Percentiles rank a stretch among this genome's conserved stretches.
Conservation (phyloP, 306 rosid species). For the Ochetophila trinervis region DNA sequence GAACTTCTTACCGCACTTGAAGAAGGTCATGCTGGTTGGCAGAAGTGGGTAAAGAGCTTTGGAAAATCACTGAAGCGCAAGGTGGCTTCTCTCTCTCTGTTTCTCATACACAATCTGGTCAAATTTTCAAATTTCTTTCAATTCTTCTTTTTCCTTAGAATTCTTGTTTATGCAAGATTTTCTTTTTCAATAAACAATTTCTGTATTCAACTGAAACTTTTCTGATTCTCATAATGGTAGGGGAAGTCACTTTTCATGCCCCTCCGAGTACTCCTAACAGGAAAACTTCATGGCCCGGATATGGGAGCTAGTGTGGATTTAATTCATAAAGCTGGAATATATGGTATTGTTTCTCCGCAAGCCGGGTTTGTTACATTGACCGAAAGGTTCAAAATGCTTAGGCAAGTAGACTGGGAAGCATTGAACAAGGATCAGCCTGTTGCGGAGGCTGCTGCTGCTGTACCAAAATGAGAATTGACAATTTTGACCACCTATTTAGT, state of each 20-base stretch:
- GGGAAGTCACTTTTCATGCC: slow-evolving; percentile 97
- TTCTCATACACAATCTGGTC: not conserved
- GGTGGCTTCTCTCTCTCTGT: slow-evolving; percentile 36
- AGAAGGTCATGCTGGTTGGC: slow-evolving; percentile 89
- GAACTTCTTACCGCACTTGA: slow-evolving; percentile 66
- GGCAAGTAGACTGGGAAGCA: slow-evolving; percentile 70
- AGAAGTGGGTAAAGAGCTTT: slow-evolving; percentile 89
- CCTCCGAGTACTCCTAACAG: slow-evolving; percentile 76
- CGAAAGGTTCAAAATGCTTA: slow-evolving; percentile 59
- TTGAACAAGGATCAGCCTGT: slow-evolving; percentile 43
- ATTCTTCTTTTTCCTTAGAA: not conserved
- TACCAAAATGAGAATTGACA: slow-evolving; percentile 34
- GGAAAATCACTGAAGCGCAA: slow-evolving; percentile 89
- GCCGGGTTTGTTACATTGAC: slow-evolving; percentile 54
- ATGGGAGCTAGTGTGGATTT: slow-evolving; percentile 59
- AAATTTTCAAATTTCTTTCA: not conserved
- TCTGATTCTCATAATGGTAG: slow-evolving; percentile 32
- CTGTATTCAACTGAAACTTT: slow-evolving; percentile 1
- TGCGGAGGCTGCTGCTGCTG: slow-evolving; percentile 41
- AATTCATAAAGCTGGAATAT: slow-evolving; percentile 61
- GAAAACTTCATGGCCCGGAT: slow-evolving; percentile 94
- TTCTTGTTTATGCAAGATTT: not conserved
- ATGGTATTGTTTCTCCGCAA: slow-evolving; percentile 50
- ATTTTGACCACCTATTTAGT: slow-evolving; percentile 13
- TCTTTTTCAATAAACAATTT: not conserved